Conservation (phyloP, 176 grass and related monocot species). For the Carex kokanica region DNA sequence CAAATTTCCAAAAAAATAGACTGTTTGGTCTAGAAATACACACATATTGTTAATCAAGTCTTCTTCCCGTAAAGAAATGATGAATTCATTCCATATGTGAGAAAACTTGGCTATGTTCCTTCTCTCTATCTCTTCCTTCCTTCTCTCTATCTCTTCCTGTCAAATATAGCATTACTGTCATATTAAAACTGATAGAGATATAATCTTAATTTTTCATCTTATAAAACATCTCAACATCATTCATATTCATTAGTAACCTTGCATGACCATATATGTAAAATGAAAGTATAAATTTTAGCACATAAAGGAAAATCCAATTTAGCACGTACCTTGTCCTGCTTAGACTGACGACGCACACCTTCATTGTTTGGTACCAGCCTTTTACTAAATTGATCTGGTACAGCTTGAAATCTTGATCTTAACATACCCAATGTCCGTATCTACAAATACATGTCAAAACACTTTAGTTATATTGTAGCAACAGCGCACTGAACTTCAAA, state of each 20-base stretch:
- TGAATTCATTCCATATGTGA: constrained; percentile 82
- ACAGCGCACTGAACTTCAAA: constrained; percentile 14
- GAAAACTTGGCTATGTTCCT: constrained; percentile 51
- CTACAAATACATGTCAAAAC: constrained; percentile 43
- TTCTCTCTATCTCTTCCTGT: constrained; percentile 53
- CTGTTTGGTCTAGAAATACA: constrained; percentile 20
- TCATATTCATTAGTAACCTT: constrained; percentile 6
- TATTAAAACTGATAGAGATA: neutral
- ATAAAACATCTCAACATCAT: constrained; percentile 1
- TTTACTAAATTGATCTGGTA: constrained; percentile 55
- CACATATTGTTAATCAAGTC: constrained; percentile 85
- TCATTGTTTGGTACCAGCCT: constrained; percentile 43
- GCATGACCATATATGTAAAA: constrained; percentile 15
- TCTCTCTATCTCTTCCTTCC: too few relatives aligned
- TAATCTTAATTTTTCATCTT: neutral
- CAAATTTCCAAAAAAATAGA: constrained; percentile 4
- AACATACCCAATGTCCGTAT: constrained; percentile 91
- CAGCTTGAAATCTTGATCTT: constrained; percentile 78
- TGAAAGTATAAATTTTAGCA: constrained; percentile 15
- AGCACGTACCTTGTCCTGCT: constrained; percentile 10
- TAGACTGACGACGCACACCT: neutral
- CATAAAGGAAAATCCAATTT: constrained; percentile 1
- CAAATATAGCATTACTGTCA: constrained; percentile 3
- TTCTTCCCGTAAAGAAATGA: constrained; percentile 69
- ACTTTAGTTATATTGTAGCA: constrained; percentile 16